phyloP scores from a whole-genome alignment of 805 yeast genomes.

The Saturnispora halmiae region DNA sequence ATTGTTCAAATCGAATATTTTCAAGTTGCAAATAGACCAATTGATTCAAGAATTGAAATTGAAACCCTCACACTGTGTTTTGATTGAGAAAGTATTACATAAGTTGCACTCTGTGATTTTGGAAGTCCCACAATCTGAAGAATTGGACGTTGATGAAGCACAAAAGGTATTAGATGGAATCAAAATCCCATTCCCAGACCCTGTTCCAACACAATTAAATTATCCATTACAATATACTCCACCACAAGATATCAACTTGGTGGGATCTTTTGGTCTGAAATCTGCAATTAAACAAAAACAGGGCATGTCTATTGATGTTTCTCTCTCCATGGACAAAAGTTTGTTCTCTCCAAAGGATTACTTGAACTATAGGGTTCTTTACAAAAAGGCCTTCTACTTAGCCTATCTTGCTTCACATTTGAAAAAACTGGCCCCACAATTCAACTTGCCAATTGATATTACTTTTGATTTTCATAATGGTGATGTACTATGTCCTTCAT shows the following conservation, averaged over 20 bases:
- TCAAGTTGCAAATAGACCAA: slow-evolving; percentile 92
- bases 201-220: slow-evolving; percentile 62
- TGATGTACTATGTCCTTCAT: slow-evolving; percentile 67
- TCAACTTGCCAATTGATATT: slow-evolving; percentile 51
- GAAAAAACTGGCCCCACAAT: slow-evolving; percentile 41
- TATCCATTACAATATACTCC: slow-evolving; percentile 59
- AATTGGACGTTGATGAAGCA: slow-evolving; percentile 48
- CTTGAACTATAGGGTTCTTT: slow-evolving; percentile 79
- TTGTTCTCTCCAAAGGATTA: slow-evolving; percentile 82
- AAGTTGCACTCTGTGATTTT: slow-evolving; percentile 61
- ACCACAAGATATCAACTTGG: slow-evolving; percentile 69
- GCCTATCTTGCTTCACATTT: slow-evolving; percentile 69
- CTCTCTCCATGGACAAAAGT: slow-evolving; percentile 69
- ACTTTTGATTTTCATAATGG: slow-evolving; percentile 64
- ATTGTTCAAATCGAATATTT: slow-evolving; percentile 86
- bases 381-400: slow-evolving; percentile 81
- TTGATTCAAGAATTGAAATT: slow-evolving; percentile 70
- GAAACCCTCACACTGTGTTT: slow-evolving; percentile 55
- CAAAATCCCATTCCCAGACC: slow-evolving; percentile 77
- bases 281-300: slow-evolving; percentile 58
- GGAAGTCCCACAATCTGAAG: slow-evolving; percentile 48
- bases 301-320: slow-evolving; percentile 66
- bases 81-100: slow-evolving; percentile 68
- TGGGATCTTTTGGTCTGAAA: slow-evolving; percentile 85
- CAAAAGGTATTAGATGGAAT: slow-evolving; percentile 40